Base-by-base conservation (phyloP, 495 filamentous ascomycete genomes). In the Geopyxis carbonaria region DNA sequence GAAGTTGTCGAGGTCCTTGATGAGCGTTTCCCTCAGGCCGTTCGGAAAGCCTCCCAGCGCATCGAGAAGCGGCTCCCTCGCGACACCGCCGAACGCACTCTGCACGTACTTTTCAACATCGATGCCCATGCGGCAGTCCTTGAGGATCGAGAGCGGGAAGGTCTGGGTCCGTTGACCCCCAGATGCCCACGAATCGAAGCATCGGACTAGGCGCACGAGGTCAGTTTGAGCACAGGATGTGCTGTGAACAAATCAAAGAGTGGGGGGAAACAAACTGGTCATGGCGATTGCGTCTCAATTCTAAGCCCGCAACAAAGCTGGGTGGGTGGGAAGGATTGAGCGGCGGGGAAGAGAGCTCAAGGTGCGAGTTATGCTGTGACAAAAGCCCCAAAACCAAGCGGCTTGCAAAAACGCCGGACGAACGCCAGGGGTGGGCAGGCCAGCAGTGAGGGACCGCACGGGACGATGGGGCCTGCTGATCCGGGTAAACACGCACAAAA, bases 31-130 rank as follows among this genome's bases (percentile, higher is more conserved):
- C 51, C 73, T 65, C 40, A 87, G 59, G 30, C 76, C 75, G 44
- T 91, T 81, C 1, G 91, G 87, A 41, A 81, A 69, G 31, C 91
- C 91, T 19, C 87, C 91, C 11, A 95, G 69, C 14, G 91, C 91
- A 32, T 83, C 69, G 20, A 95, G 68, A 14, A 99, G 72, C 16
- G 86, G 82, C 51, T 99, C 91, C 38, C 76, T 76, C 27, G 67
- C 68, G 19, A 73, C 70, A 31, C 66, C 59, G 36, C 72, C 67
- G 51, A 87, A 70, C 38, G 89, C 66, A 6, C 73, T 73, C 47
- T 73, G 66, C 38, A 95, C 70, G 61, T 87, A 99, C 60, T 89
- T 74, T 20, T 79, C 73, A 24, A 85, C 89, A 64, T 99, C 91
- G 47, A 99, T 76, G 46, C 76, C 84, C 46, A 93, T 66, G 18